These are phyloP conservation scores for Blechomonas ayalai DNA, from an alignment of 208 protist genomes.

Conservation along the genomic window DNA sequence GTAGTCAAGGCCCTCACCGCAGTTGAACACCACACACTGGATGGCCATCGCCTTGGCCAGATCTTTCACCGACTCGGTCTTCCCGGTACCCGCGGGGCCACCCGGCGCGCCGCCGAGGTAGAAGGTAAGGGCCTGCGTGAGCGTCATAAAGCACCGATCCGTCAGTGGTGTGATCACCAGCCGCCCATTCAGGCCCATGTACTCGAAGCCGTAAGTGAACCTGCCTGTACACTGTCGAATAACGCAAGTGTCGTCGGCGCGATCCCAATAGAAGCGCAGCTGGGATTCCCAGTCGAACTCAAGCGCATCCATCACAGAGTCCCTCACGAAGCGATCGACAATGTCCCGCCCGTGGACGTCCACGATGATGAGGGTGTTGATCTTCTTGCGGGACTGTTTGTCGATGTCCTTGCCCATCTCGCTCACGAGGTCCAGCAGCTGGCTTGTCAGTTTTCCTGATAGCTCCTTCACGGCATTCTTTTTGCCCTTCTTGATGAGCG, in stretches of 20 bases:
- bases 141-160: slow-evolving; percentile 98
- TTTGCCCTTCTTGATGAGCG: slow-evolving; percentile 89
- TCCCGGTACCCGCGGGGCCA: slow-evolving; percentile 94
- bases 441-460: slow-evolving; percentile 76
- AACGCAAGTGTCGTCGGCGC: slow-evolving; percentile 89
- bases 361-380: slow-evolving; percentile 99
- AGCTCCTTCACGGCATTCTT: slow-evolving; percentile 96
- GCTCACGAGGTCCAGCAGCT: slow-evolving; percentile 95
- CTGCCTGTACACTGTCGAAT: slow-evolving; percentile 96
- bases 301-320: slow-evolving; percentile 95
- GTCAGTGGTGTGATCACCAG: slow-evolving; percentile 99
- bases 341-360: slow-evolving; percentile 99
- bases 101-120: slow-evolving; percentile 94
- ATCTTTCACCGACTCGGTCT: slow-evolving; percentile 99
- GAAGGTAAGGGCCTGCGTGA: slow-evolving; percentile 98
- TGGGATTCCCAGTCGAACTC: slow-evolving; percentile 99
- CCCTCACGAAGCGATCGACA: slow-evolving; percentile 97
- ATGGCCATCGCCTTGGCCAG: slow-evolving; percentile 96
- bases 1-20: slow-evolving; percentile 98
- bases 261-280: slow-evolving; percentile 98
- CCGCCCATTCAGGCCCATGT: slow-evolving; percentile 98
- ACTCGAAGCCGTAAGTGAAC: slow-evolving; percentile 98
- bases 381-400: slow-evolving; percentile 93
- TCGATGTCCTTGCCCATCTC: slow-evolving; percentile 94
- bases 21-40: slow-evolving; percentile 98